Percentiles rank a stretch among this genome's conserved stretches.
Evolutionary conservation across 2,329 filamentous ascomycete genomes (phyloP).

Genomic region (Colletotrichum noveboracense): DNA sequence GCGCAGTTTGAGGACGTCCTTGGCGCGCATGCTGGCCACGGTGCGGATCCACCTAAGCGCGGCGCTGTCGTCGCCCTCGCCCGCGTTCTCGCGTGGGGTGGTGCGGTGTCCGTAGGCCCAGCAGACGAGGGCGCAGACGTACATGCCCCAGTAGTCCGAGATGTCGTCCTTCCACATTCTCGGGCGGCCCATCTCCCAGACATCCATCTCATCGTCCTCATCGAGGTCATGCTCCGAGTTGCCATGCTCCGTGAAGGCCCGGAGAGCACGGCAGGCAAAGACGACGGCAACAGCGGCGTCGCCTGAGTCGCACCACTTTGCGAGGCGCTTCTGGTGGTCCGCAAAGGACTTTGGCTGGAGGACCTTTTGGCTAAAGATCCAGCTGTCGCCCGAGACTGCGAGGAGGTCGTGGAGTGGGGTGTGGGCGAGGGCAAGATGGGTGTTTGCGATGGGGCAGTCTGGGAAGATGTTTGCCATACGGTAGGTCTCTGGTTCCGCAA

Average conservation of each 20-base stretch:
- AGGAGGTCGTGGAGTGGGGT: constrained; percentile 64
- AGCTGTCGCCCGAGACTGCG: constrained; percentile 63
- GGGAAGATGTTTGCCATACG: constrained; percentile 48
- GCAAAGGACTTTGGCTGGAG: constrained; percentile 46
- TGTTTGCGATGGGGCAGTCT: constrained; percentile 50
- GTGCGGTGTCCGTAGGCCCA: constrained; percentile 58
- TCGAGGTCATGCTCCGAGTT: constrained; percentile 14
- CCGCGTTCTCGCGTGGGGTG: constrained; percentile 20
- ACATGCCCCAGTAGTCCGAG: constrained; percentile 60
- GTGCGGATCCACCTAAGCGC: constrained; percentile 42
- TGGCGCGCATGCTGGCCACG: constrained; percentile 45
- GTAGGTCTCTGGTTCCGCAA: constrained; percentile 27
- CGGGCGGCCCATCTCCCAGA: constrained; percentile 10
- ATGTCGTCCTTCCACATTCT: constrained; percentile 39
- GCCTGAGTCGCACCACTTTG: constrained; percentile 49
- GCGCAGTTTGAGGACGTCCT: constrained; percentile 41
- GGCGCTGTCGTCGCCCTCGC: constrained; percentile 22
- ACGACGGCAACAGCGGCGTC: constrained; percentile 50
- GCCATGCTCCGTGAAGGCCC: constrained; percentile 37
- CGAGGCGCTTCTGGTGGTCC: constrained; percentile 52
- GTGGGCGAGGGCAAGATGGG: constrained; percentile 62
- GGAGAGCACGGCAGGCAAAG: constrained; percentile 58
- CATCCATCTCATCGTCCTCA: constrained; percentile 1
- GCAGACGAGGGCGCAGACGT: constrained; percentile 63
- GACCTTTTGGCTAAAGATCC: constrained; percentile 62